Base-by-base conservation (phyloP, 1,139 yeast genomes). In the Yamadazyma songkhlaensis region DNA sequence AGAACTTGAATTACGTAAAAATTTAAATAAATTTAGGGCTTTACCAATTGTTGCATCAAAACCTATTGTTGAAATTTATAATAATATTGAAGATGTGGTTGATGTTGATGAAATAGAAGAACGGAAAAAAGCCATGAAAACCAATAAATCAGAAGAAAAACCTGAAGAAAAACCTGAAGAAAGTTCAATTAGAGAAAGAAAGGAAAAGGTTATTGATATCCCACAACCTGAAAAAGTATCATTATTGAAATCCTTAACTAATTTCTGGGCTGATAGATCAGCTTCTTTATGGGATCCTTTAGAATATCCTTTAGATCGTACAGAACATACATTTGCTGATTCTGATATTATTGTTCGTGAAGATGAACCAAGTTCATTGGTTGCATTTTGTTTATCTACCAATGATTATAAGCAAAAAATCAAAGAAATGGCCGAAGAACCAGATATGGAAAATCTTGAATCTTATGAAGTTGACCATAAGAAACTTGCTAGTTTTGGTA, bases 201-300 rank as follows among this genome's bases (percentile, higher is more conserved):
- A 26, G 25, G 30, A 26, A 26, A 26, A 27, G 20, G 26, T 31
- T 29, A 29, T 42, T 9, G 51, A 48, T 29, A 54, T 67, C 15
- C 67, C 70, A 0, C 67, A 69, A 59, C 62, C 87, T 2, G 97
- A 88, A 52, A 78, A 79, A 48, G 77, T 81, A 25, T 83, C 96
- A 1, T 60, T 94, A 25, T 75, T 94, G 63, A 88, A 87, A 51
- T 81, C 96, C 0, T 66, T 94, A 41, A 79, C 96, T 0, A 88
- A 83, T 51, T 90, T 92, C 60, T 92, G 98, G 98, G 97, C 97
- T 1, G 98, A 94, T 60, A 66, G 98, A 50, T 86, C 97, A 1
- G 92, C 97, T 0, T 85, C 96, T 2, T 74, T 94, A 15, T 94
- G 98, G 98, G 89, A 86, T 47, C 95, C 97, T 0, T 64, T 94